Evolutionary conservation across 768 basidiomycete species (phyloP), one percentile per base, ranked within the genome.

Genomic region (Lactifluus pinguis): DNA sequence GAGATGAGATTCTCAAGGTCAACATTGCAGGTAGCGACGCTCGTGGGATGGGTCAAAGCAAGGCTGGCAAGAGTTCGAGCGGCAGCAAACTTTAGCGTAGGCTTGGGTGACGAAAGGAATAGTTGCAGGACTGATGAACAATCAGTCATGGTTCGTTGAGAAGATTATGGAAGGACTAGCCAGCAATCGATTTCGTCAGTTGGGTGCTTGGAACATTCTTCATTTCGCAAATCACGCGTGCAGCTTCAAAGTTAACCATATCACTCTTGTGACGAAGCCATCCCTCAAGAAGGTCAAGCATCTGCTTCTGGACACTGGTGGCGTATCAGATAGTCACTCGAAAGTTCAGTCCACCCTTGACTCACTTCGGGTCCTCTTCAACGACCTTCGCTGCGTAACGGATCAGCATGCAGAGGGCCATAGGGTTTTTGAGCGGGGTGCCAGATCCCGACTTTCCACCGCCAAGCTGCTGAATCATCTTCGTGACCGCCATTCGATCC

Each of bases 181-280:
- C 92, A 56, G 92, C 84, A 62, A 99, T 92, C 0, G 97, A 81
- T 68, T 92, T 87, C 29, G 85, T 84, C 55, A 98, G 76, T 68
- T 98, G 93, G 5, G 81, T 73, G 8, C 85, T 71, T 30, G 85
- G 79, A 32, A 93, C 87, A 62, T 86, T 84, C 73, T 86, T 89
- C 89, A 95, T 91, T 72, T 98, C 95, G 72, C 95, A 98, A 64
- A 99, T 95, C 7, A 86, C 95, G 48, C 97, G 88, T 4, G 97
- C 95, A 21, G 97, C 97, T 73, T 99, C 97, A 63, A 94, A 90
- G 75, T 98, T 98, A 70, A 99, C 97, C 95, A 98, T 99, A 72
- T 99, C 97, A 67, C 93, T 97, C 79, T 99, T 99, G 76, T 99
- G 97, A 60, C 94, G 85, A 61, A 98, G 77, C 86, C 94, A 95